These are phyloP conservation scores for Syncephalastrum sp. DNA, from an alignment of 371 early-diverging fungal species.

Conservation along the genomic window DNA sequence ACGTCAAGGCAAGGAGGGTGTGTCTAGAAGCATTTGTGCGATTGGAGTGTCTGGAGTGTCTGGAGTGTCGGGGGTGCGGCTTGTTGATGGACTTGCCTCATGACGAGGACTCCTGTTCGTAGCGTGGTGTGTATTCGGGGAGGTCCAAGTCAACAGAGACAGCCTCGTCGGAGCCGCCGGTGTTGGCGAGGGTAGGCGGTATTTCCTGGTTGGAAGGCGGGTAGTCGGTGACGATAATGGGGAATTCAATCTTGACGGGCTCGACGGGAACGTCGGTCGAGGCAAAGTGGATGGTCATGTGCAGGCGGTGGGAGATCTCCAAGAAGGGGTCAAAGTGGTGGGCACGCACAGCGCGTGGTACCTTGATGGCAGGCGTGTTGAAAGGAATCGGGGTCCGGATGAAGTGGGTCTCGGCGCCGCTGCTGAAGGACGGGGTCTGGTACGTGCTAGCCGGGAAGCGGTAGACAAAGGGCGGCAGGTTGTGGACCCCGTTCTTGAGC, in stretches of 20 bases:
- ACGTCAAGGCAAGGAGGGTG: no score
- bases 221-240: constrained; percentile 46
- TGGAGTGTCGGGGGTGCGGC: no score
- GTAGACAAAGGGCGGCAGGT: constrained; percentile 32
- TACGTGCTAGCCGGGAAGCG: constrained; percentile 35
- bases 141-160: constrained; percentile 41
- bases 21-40: no score
- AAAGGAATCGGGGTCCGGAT: constrained; percentile 35
- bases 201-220: constrained; percentile 16
- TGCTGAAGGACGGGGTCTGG: constrained; percentile 36
- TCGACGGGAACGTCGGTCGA: constrained; percentile 9
- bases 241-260: constrained; percentile 32
- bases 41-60: no score
- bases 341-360: constrained; percentile 24
- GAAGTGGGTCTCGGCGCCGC: constrained; percentile 41
- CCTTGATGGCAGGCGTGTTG: constrained; percentile 10
- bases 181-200: neutral
- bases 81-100: no score
- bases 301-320: constrained; percentile 38
- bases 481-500: constrained; percentile 38
- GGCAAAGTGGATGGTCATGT: constrained; percentile 34
- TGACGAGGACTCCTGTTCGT: constrained; percentile 8
- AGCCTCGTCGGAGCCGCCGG: constrained; percentile 41
- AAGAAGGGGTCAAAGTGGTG: constrained; percentile 44
- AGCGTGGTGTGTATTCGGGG: constrained; percentile 50